Evolutionary conservation across 345 rosid genomes (phyloP), one percentile per base, ranked within the genome.

Genomic region (Dovyalis caffra): DNA sequence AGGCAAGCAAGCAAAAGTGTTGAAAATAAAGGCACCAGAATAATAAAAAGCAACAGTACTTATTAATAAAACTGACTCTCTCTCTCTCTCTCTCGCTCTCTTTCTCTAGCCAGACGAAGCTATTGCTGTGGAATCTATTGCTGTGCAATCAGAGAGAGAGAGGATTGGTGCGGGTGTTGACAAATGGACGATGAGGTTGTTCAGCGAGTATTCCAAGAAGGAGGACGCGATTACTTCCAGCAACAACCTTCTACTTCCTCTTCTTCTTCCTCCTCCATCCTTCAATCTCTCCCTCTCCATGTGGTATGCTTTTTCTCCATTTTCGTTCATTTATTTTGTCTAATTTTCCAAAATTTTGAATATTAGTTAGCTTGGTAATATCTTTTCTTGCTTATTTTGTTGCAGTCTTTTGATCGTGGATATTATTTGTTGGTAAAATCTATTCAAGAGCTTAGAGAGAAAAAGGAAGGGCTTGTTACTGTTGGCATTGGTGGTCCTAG

Each of bases 401-500:
- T 76, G 69, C 93, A 95, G 97, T 89, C 95, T 61, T 95, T 95
- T 84, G 97, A 93, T 83, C 92, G 84, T 74, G 99, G 99, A 34
- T 93, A 84, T 84, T 93, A 89, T 86, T 77, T 96, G 60, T 77
- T 96, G 65, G 90, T 96, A 9, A 96, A 93, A 88, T 93, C 98
- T 38, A 86, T 96, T 77, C 99, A 96, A 88, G 99, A 96, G 60
- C 97, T 96, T 28, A 84, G 99, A 80, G 95, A 88, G 92, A 92
- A 88, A 82, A 96, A 96, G 76, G 90, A 87, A 66, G 95, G 97
- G 80, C 62, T 86, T 81, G 98, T 96, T 74, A 89, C 90, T 7
- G 98, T 96, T 69, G 99, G 98, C 77, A 88, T 96, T 43, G 98
- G 98, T 74, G 99, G 99, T 51, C 99, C 99, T 31, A 89, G 97